Evolutionary conservation across 805 yeast genomes (phyloP).

Genomic region (Hanseniaspora valbyensis): DNA sequence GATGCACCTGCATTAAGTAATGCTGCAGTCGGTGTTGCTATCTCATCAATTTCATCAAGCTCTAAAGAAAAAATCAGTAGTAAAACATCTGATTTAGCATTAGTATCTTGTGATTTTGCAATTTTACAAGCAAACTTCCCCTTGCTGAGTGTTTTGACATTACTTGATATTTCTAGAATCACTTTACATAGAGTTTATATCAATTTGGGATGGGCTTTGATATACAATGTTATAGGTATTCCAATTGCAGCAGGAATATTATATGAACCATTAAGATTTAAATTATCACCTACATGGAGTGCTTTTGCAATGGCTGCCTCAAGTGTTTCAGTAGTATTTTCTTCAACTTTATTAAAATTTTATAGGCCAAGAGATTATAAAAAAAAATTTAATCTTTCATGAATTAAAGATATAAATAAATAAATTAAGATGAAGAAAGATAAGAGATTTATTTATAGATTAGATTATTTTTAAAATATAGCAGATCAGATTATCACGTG

Average conservation of each 20-base stretch:
- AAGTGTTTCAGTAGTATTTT: slow-evolving; percentile 46
- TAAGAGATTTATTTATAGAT: too few species aligned
- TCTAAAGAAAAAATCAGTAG: slow-evolving; percentile 27
- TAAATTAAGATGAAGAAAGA: background rate
- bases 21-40: slow-evolving; percentile 69
- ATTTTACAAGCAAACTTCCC: slow-evolving; percentile 44
- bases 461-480: too few species aligned
- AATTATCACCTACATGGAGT: slow-evolving; percentile 55
- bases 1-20: slow-evolving; percentile 71
- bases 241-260: slow-evolving; percentile 62
- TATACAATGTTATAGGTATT: slow-evolving; percentile 46
- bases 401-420: background rate
- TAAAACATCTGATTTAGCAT: slow-evolving; percentile 43
- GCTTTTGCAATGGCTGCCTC: slow-evolving; percentile 57
- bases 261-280: slow-evolving; percentile 37
- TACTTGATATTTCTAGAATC: slow-evolving; percentile 41
- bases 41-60: slow-evolving; percentile 44
- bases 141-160: slow-evolving; percentile 40
- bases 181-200: slow-evolving; percentile 45
- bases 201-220: slow-evolving; percentile 50
- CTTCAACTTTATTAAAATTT: slow-evolving; percentile 42
- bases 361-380: slow-evolving; percentile 31
- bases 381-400: background rate
- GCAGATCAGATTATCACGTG: too few species aligned
- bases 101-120: slow-evolving; percentile 64